Evolutionary conservation across 2,329 filamentous ascomycete genomes (phyloP).

Genomic region (Penicillium hesseltinei): DNA sequence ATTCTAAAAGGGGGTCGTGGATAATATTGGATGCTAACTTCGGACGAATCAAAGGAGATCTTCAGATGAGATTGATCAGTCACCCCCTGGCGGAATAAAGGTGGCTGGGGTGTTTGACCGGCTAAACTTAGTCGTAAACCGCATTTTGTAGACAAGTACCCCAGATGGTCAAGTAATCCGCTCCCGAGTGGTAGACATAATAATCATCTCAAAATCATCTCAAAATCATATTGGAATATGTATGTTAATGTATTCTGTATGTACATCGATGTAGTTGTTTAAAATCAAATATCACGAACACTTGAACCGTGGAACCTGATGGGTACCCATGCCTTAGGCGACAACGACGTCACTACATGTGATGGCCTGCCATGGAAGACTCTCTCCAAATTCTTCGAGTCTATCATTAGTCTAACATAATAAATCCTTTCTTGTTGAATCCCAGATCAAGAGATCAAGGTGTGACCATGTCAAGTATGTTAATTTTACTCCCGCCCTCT

Average conservation of each 20-base stretch:
- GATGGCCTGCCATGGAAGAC: background rate
- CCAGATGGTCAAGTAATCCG: background rate
- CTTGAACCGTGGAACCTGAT: background rate
- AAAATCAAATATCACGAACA: background rate
- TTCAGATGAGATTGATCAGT: background rate
- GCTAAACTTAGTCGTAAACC: background rate
- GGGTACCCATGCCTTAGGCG: constrained; percentile 10
- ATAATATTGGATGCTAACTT: background rate
- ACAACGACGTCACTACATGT: constrained; percentile 21
- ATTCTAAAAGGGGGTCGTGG: background rate
- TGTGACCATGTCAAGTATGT: constrained; percentile 28
- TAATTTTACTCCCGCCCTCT: background rate
- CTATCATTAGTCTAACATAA: background rate
- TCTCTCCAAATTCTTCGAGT: background rate
- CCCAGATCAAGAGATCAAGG: background rate
- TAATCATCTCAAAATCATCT: background rate
- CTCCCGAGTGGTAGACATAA: background rate
- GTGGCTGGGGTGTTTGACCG: constrained; percentile 22
- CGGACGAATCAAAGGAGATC: background rate
- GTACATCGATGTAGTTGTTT: background rate
- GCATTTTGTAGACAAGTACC: background rate
- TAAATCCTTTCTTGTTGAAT: background rate
- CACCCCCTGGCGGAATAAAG: constrained; percentile 14
- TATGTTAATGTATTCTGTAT: too few species aligned
- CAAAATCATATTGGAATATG: background rate